Percentiles rank a stretch among this genome's conserved stretches.
Conservation (phyloP, 2,329 filamentous ascomycete species). For the Beauveria varroae region DNA sequence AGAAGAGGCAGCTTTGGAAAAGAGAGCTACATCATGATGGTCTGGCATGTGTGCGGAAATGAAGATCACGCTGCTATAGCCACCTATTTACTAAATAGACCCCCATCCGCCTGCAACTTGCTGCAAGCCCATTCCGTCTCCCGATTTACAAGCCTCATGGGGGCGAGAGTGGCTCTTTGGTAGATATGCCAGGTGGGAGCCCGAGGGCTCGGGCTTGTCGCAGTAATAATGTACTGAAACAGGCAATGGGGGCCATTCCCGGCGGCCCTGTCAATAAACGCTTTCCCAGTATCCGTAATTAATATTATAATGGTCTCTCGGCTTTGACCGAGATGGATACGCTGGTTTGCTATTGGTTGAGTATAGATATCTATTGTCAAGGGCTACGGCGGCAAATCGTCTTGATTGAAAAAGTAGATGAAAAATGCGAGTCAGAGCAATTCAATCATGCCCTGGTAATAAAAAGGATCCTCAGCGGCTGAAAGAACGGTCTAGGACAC, state of each 20-base stretch:
- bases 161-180: background rate
- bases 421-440: background rate
- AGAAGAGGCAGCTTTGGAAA: no score
- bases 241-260: background rate
- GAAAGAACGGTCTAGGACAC: background rate
- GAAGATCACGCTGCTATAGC: background rate
- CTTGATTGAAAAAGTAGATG: background rate
- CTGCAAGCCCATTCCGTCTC: background rate
- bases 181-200: background rate
- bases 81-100: no score
- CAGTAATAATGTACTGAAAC: background rate
- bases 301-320: background rate
- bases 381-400: background rate
- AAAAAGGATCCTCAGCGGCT: background rate
- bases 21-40: no score
- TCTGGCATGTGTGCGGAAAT: no score
- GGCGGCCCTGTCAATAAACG: background rate
- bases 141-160: background rate
- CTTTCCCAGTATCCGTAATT: no score
- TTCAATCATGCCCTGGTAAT: background rate
- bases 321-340: background rate
- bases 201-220: background rate
- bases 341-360: background rate
- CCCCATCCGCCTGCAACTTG: background rate
- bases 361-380: no score